Percentiles rank a stretch among this genome's conserved stretches.
Conservation (phyloP, 129 eudicot species). For the Centrapalus pauciflorus region DNA sequence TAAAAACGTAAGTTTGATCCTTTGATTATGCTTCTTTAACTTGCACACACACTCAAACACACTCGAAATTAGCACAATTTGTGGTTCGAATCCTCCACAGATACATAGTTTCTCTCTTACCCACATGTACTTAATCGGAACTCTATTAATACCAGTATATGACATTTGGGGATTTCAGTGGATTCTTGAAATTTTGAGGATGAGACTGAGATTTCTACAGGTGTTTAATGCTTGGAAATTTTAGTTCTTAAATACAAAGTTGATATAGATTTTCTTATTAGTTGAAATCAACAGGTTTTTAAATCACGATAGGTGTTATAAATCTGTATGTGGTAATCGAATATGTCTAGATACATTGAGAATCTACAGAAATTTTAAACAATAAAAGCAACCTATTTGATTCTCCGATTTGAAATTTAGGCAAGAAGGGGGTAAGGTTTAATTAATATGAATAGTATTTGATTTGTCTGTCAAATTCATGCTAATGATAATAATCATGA, state of each 20-base stretch:
- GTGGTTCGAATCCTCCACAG: not conserved
- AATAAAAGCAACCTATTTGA: not conserved
- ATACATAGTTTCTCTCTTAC: not conserved
- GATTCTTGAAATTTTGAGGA: not conserved
- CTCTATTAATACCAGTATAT: not conserved
- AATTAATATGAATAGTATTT: not conserved
- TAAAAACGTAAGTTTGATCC: conserved; percentile 15
- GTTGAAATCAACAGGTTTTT: not conserved
- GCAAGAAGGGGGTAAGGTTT: not conserved
- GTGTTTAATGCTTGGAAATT: not conserved
- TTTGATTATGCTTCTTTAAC: not conserved
- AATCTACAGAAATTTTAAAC: not conserved
- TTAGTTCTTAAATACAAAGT: not conserved
- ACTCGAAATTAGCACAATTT: not conserved
- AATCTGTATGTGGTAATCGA: not conserved
- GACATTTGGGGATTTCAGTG: not conserved
- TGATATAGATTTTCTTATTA: not conserved
- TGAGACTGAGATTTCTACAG: not conserved
- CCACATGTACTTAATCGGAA: not conserved
- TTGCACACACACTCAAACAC: not conserved
- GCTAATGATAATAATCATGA: not conserved
- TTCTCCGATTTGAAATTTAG: not conserved
- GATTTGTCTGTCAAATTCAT: not conserved
- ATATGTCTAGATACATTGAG: not conserved
- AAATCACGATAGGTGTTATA: not conserved